These are phyloP conservation scores for Piromyces sp. DNA, from an alignment of 192 early-diverging fungal genomes.

Conservation along the genomic window DNA sequence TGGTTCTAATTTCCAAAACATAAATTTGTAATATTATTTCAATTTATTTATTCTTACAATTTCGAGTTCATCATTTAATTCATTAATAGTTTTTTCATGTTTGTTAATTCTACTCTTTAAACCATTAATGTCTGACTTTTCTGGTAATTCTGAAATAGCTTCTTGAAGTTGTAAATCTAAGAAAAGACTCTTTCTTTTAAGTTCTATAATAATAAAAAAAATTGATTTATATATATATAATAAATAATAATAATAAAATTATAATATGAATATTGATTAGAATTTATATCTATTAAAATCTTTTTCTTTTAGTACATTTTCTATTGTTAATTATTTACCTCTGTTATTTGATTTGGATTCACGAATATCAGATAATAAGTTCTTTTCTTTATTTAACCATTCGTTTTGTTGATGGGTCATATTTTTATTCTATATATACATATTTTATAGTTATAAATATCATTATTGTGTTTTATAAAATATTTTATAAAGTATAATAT, in stretches of 20 bases:
- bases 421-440: not conserved
- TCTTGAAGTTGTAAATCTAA: not conserved
- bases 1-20: too few species aligned
- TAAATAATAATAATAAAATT: too few species aligned
- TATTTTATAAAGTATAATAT: too few species aligned
- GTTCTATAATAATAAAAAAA: not conserved
- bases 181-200: not conserved
- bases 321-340: not conserved
- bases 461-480: too few species aligned
- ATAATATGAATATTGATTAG: too few species aligned
- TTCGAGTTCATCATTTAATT: not conserved
- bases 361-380: not conserved
- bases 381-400: not conserved
- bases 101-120: not conserved
- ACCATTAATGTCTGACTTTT: not conserved
- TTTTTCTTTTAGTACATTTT: not conserved
- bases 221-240: too few species aligned
- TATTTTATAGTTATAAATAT: too few species aligned
- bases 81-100: not conserved
- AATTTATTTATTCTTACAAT: not conserved
- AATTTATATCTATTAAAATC: not conserved
- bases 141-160: not conserved
- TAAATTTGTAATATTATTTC: too few species aligned
- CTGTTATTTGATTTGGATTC: not conserved
- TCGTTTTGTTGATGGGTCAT: not conserved